These are phyloP conservation scores for Heteromeles arbutifolia DNA, from an alignment of 306 rosid species.

Conservation along the genomic window DNA sequence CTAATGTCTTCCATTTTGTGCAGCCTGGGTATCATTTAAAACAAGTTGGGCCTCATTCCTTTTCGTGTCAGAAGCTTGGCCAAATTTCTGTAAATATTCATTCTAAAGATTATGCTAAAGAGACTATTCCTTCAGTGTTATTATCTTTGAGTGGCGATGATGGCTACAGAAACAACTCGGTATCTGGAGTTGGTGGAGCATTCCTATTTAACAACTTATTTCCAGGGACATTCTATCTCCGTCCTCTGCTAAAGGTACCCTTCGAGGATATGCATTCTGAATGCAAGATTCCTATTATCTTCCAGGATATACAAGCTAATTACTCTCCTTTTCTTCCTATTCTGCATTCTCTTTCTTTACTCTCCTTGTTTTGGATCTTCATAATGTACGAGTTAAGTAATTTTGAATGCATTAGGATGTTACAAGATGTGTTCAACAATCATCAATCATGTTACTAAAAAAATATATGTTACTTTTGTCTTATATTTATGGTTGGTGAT, in stretches of 20 bases:
- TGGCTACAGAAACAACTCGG: conserved; percentile 93
- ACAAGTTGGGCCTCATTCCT: conserved; percentile 67
- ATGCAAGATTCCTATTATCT: background rate
- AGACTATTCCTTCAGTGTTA: conserved; percentile 80
- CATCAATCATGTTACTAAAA: background rate
- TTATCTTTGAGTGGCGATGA: conserved; percentile 88
- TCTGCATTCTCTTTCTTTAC: background rate
- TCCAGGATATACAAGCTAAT: conserved; percentile 1
- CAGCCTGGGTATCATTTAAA: conserved; percentile 90
- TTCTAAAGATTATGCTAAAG: conserved; percentile 59
- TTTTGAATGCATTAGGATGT: background rate
- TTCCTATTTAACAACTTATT: conserved; percentile 71
- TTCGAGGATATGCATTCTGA: conserved; percentile 9
- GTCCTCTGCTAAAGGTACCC: conserved; percentile 90
- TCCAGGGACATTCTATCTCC: conserved; percentile 94
- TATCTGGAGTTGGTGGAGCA: conserved; percentile 72
- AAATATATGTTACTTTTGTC: background rate
- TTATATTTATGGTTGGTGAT: background rate
- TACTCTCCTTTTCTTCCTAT: conserved; percentile 5
- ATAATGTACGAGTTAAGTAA: background rate
- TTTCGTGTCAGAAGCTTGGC: conserved; percentile 94
- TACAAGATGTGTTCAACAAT: conserved; percentile 3
- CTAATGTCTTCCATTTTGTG: conserved; percentile 24
- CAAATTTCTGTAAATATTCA: conserved; percentile 69
- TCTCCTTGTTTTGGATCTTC: conserved; percentile 13